Evolutionary conservation across 208 protist species (phyloP), one percentile per base, ranked within the genome.

Genomic region (Wallacemonas collosoma): DNA sequence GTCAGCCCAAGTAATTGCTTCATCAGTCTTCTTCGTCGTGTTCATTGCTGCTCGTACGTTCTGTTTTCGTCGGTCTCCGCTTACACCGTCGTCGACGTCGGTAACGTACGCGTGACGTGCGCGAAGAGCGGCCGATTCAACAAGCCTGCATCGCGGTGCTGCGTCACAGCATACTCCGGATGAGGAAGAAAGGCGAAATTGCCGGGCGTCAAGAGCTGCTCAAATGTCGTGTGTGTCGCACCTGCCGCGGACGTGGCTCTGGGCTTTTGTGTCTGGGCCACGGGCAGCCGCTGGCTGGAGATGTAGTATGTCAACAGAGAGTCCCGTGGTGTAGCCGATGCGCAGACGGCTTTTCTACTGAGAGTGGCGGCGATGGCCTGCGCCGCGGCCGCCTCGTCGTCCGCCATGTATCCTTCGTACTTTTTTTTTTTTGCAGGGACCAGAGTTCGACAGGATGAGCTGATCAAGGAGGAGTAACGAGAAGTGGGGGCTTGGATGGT

Each of bases 111-210:
- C 26, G 26, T 66, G 45, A 75, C 68, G 72, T 94, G 89, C 35
- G 81, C 72, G 63, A 82, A 94, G 15, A 94, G 68, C 11, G 87
- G 86, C 51, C 81, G 81, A 47, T 90, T 78, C n/a, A 88, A 9
- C n/a, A 66, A 41, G 4, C 68, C 68, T 9, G 70, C 12, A 57
- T 76, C 71, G 26, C 77, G 12, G 5, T 73, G 58, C 58, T 72
- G 61, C 43, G 64, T 15, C 77, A 65, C 77, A n/a, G 79, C 83
- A 44, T 90, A 93, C 51, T 70, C 39, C 11, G 88, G 85, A 62
- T 87, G 77, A 1, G 89, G 89, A 11, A 94, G 72, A 60, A 93
- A 86, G 8, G 75, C 72, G 72, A 89, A 93, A 71, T 82, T 66
- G 2, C 88, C 83, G 2, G 70, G 65, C 41, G 57, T 54, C 53